These are phyloP conservation scores for Umbelopsis sp. DNA, from an alignment of 371 early-diverging fungal species.

Conservation along the genomic window DNA sequence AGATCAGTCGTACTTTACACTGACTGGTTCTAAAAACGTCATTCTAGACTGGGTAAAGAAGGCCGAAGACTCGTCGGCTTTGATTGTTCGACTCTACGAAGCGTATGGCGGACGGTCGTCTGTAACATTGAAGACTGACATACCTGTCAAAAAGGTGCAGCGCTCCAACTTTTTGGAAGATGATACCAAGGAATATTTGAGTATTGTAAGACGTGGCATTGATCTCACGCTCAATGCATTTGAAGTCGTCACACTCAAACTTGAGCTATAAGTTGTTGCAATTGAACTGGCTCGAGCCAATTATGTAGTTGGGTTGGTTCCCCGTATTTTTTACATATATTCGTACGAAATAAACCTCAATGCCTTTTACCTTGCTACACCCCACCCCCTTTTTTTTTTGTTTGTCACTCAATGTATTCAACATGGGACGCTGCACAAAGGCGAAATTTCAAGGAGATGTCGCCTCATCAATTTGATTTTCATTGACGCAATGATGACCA, in stretches of 20 bases:
- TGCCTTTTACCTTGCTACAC: no score
- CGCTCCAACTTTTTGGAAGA: slow-evolving; percentile 16
- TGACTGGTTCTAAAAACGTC: slow-evolving; percentile 58
- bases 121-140: neutral
- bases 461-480: neutral
- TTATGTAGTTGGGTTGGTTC: no score
- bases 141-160: neutral
- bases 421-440: no score
- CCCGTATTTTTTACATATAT: no score
- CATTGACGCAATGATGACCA: neutral
- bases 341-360: no score
- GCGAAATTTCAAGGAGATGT: neutral
- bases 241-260: neutral
- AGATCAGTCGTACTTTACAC: slow-evolving; percentile 38
- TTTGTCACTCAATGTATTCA: no score
- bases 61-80: slow-evolving; percentile 73
- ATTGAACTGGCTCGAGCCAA: neutral
- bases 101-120: slow-evolving; percentile 87
- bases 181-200: neutral
- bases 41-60: slow-evolving; percentile 88
- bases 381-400: no score
- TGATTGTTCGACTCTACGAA: slow-evolving; percentile 89
- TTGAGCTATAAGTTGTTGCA: neutral
- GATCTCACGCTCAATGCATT: neutral
- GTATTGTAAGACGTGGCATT: neutral